A percentile compares a stretch with the other conserved stretches of the same genome.
Conservation (phyloP, 805 yeast species). For the Pichia scutulata region DNA sequence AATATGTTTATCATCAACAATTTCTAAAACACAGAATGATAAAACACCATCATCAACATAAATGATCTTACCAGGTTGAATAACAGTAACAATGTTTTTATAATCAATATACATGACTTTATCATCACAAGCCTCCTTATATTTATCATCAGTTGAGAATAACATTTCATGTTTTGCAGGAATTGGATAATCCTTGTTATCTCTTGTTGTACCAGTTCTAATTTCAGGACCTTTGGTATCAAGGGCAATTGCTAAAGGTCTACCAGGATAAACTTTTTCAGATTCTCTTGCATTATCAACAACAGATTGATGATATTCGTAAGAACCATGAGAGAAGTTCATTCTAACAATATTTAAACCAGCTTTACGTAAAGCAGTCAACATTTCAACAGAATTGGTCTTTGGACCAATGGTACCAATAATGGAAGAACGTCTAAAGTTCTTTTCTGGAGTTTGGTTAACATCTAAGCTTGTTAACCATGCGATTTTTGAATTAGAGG, state of each 20-base stretch:
- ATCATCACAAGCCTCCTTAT: slow-evolving; percentile 65
- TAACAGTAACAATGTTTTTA: slow-evolving; percentile 93
- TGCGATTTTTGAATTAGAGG: slow-evolving; percentile 42
- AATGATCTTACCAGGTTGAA: slow-evolving; percentile 79
- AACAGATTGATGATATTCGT: slow-evolving; percentile 96
- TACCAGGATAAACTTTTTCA: slow-evolving; percentile 82
- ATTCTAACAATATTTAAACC: slow-evolving; percentile 97
- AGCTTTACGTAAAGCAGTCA: slow-evolving; percentile 87
- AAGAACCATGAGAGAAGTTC: slow-evolving; percentile 98
- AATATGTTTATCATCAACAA: slow-evolving; percentile 71
- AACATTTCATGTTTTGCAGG: slow-evolving; percentile 82
- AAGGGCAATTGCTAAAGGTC: slow-evolving; percentile 96
- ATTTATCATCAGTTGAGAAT: slow-evolving; percentile 85
- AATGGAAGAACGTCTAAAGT: slow-evolving; percentile 89
- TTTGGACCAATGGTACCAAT: slow-evolving; percentile 99
- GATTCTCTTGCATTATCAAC: slow-evolving; percentile 95
- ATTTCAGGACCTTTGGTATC: slow-evolving; percentile 99
- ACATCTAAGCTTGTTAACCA: slow-evolving; percentile 82
- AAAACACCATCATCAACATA: slow-evolving; percentile 97
- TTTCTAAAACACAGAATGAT: slow-evolving; percentile 85
- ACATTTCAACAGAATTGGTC: slow-evolving; percentile 81
- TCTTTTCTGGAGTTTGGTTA: slow-evolving; percentile 64
- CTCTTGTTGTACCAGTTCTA: slow-evolving; percentile 93
- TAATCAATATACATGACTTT: slow-evolving; percentile 85
- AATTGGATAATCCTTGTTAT: slow-evolving; percentile 75